Evolutionary conservation across 1,139 yeast species (phyloP).

Genomic region (Lodderomyces elongisporus): DNA sequence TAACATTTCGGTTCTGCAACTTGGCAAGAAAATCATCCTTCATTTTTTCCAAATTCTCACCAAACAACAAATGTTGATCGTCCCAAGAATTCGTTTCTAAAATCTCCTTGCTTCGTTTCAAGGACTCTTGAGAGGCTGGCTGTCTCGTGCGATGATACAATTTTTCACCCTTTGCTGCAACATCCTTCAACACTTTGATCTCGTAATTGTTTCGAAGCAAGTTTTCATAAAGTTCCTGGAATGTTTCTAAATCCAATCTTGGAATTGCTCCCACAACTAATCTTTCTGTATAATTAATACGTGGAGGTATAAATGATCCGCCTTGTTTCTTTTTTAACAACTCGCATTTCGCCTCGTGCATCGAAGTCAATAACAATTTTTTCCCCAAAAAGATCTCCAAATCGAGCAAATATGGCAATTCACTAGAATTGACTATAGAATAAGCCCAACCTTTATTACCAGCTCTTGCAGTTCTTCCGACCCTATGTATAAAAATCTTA

Average conservation of each 20-base stretch:
- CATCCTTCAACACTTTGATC: slow-evolving; percentile 57
- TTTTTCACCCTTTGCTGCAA: slow-evolving; percentile 82
- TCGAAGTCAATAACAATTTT: slow-evolving; percentile 64
- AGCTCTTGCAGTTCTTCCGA: slow-evolving; percentile 99
- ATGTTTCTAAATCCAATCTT: slow-evolving; percentile 61
- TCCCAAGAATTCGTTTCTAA: slow-evolving; percentile 78
- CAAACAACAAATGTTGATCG: slow-evolving; percentile 74
- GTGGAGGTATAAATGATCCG: slow-evolving; percentile 44
- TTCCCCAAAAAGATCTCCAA: slow-evolving; percentile 86
- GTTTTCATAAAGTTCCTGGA: slow-evolving; percentile 67
- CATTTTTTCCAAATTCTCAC: slow-evolving; percentile 62
- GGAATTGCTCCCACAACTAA: slow-evolving; percentile 84
- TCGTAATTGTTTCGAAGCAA: slow-evolving; percentile 67
- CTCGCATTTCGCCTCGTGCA: slow-evolving; percentile 60
- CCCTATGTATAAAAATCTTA: slow-evolving; percentile 92
- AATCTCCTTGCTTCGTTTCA: slow-evolving; percentile 79
- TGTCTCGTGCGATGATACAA: slow-evolving; percentile 81
- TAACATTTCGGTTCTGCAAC: slow-evolving; percentile 59
- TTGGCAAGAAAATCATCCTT: slow-evolving; percentile 69
- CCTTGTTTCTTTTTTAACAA: slow-evolving; percentile 43
- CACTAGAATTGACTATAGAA: slow-evolving; percentile 78
- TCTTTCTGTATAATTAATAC: slow-evolving; percentile 66
- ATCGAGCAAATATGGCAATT: slow-evolving; percentile 85
- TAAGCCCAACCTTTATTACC: slow-evolving; percentile 99
- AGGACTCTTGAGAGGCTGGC: slow-evolving; percentile 79